These are phyloP conservation scores for Ceratocystis harringtonii DNA, from an alignment of 2,329 filamentous ascomycete species.

Conservation along the genomic window DNA sequence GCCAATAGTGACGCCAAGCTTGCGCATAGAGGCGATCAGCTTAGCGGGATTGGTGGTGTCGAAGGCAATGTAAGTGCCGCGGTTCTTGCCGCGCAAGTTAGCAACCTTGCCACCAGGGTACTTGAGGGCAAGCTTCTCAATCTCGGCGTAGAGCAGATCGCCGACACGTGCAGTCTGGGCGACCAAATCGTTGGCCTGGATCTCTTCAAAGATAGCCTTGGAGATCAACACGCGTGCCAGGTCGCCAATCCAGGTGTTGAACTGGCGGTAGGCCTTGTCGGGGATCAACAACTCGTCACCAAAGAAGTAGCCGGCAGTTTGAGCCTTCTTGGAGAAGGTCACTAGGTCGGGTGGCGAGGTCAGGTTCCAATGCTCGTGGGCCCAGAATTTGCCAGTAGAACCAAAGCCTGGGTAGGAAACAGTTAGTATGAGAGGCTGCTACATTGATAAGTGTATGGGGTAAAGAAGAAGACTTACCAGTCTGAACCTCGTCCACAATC, in stretches of 20 bases:
- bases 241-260: conserved; percentile 97
- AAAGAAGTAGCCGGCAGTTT: conserved; percentile 87
- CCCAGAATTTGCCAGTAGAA: conserved; percentile 90
- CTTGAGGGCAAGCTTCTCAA: conserved; percentile 46
- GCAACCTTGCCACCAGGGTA: conserved; percentile 51
- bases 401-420: conserved; percentile 46
- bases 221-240: conserved; percentile 73
- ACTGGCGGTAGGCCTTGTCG: conserved; percentile 89
- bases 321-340: conserved; percentile 90
- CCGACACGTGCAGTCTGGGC: conserved; percentile 57
- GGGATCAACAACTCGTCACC: conserved; percentile 64
- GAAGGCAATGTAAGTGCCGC: conserved; percentile 60
- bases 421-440: background rate
- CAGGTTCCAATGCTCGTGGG: conserved; percentile 87
- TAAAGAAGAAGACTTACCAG: conserved; percentile 30
- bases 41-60: conserved; percentile 55
- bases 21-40: conserved; percentile 52
- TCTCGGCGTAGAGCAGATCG: conserved; percentile 49
- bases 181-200: conserved; percentile 63
- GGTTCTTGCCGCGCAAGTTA: conserved; percentile 60
- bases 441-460: background rate
- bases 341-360: conserved; percentile 74
- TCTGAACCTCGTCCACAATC: conserved; percentile 91
- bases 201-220: conserved; percentile 71
- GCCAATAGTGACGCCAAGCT: conserved; percentile 60